Base-by-base conservation (phyloP, 2,329 filamentous ascomycete species). In the Colletotrichum limetticola region DNA sequence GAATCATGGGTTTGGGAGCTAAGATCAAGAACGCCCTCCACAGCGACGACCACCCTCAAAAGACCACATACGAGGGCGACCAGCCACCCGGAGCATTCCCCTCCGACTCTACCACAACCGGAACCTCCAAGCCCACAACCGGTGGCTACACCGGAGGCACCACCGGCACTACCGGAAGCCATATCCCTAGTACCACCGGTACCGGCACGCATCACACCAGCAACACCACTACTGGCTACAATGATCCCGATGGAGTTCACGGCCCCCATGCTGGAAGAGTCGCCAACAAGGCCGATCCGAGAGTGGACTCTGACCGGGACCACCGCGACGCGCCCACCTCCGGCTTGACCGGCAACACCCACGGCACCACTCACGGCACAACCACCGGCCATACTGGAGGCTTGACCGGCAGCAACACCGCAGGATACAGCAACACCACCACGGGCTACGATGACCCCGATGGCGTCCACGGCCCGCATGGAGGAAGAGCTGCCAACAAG, bases 201-300 rank as follows among this genome's bases (percentile, higher is more conserved):
- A 37, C 62, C 6, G 26, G 59, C 6, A 32, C 56, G 4, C 66
- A 62, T 37, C 55, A 49, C 59, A 28, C 30, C 60, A 52, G 52
- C 32, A 59, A 56, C 62, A 46, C 68, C 46, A 35, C 58, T 19
- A 74, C 68, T 12, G 70, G 70, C 5, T 70, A 72, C 24, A 56
- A 72, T 22, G 70, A 72, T 53, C 67, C 72, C 24, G 66, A 60
- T 53, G 76, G 76, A 19, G 82, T 75, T 4, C 76, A 75, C 59
- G 80, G 83, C 26, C 83, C 82, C 46, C 82, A 84, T 72, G 76
- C 76, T 12, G 81, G 81, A 24, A 83, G 83, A 32, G 46, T 81
- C 8, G 78, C 78, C 42, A 88, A 89, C 79, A 85, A 86, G 35
- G 74, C 82, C 12, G 87, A 89, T 74, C 87, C 87, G 24, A 81